Percentiles rank a stretch among this genome's conserved stretches.
Evolutionary conservation across 495 filamentous ascomycete species (phyloP).

Genomic region (Daldinia caldariorum): DNA sequence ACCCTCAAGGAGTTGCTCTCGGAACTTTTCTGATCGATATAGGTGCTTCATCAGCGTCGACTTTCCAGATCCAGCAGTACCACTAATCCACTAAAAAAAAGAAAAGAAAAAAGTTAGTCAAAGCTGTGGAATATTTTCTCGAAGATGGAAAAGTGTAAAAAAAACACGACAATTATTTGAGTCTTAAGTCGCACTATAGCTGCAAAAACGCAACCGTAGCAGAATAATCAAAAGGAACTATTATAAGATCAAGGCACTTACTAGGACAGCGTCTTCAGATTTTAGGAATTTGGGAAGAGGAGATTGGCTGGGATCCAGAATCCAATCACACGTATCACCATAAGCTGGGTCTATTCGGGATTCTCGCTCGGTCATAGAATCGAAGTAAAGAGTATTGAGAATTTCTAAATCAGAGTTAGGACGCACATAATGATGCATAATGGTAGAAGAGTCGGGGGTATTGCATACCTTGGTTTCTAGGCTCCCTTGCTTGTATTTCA

Average conservation of each 20-base stretch:
- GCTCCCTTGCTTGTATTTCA: slow-evolving; percentile 44
- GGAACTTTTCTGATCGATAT: slow-evolving; percentile 37
- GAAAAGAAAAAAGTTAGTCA: slow-evolving; percentile 29
- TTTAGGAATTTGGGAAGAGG: slow-evolving; percentile 36
- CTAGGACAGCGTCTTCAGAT: slow-evolving; percentile 38
- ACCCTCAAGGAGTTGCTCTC: slow-evolving; percentile 35
- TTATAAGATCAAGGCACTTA: slow-evolving; percentile 15
- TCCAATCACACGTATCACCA: slow-evolving; percentile 48
- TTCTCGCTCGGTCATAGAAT: slow-evolving; percentile 48
- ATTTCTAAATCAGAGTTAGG: slow-evolving; percentile 41
- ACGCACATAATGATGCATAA: background rate
- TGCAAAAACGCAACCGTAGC: no score
- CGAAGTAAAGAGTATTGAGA: slow-evolving; percentile 46
- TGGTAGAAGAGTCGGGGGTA: background rate
- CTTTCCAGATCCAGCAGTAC: slow-evolving; percentile 51
- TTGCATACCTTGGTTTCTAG: slow-evolving; percentile 47
- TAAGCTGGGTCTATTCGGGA: slow-evolving; percentile 46
- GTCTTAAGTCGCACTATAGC: background rate
- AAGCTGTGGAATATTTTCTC: background rate
- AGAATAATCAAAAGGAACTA: background rate
- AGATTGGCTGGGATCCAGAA: slow-evolving; percentile 41
- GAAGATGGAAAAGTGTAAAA: background rate
- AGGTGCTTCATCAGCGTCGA: slow-evolving; percentile 52
- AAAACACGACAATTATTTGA: background rate
- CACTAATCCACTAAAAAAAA: slow-evolving; percentile 45